Base-by-base conservation (phyloP, 495 filamentous ascomycete species). In the Staphylotrichum longicolle region DNA sequence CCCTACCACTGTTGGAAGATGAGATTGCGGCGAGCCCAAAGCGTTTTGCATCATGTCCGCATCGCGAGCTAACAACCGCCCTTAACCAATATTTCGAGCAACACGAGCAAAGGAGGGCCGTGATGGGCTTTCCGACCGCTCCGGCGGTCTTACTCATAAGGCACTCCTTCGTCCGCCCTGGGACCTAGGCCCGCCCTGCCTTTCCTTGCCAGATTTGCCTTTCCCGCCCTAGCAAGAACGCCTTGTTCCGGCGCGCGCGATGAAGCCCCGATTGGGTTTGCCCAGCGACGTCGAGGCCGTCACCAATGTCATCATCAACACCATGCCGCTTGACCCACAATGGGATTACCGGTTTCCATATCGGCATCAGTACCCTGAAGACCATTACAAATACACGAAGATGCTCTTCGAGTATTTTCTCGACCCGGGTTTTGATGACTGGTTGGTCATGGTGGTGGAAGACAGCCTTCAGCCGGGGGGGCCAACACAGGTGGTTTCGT, bases 301-400 rank as follows among this genome's bases (percentile, higher is more conserved):
- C 59, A 71, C 70, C 44, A 56, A 68, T 5, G 68, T 74, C 54
- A 70, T 72, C 61, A 68, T 72, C 67, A 48, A 66, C 48, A 62
- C 71, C 11, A 74, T 76, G 68, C 71, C 72, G 20, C 67, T 70
- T 20, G 74, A 76, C 53, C 74, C 74, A 6, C 70, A 74, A 48
- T 76, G 73, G 71, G 54, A 72, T 61, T 75, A 75, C 54, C 68
- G 74, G 54, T 76, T 75, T 50, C 72, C 74, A 0, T 58, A 66
- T 44, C 69, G 74, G 30, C 40, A 47, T 3, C 11, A 68, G 32
- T 70, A 61, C 37, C 71, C 74, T 7, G 68, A 70, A 7, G 72
- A 76, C 60, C 72, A 76, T 52, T 66, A 65, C 58, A 72, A 67
- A 62, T 75, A 69, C 65, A 72, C 69, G 39, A 41, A 62, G 27